Evolutionary conservation across 257 asterid species (phyloP), one percentile per base, ranked within the genome.

Genomic region (Scutellaria galericulata): DNA sequence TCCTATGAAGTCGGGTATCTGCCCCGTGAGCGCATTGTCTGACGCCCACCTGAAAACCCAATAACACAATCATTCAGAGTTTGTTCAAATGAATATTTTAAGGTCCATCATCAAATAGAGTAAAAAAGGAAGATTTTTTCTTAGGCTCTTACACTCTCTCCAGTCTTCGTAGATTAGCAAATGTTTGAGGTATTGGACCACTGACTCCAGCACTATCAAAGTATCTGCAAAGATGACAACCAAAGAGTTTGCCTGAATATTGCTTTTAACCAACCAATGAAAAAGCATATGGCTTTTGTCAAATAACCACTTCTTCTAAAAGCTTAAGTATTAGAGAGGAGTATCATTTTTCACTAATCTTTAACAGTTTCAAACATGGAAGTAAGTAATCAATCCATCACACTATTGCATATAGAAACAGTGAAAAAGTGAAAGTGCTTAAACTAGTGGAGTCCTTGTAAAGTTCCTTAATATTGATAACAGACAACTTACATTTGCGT

Each of bases 1-100:
- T 76, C 96, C 96, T 7, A 92, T 83, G 80, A 92, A 92, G 70
- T 77, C 85, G 0, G 98, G 98, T 83, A 89, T 84, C 75, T 9
- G 80, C 42, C 98, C 96, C 0, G 91, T 90, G 52, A 90, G 83
- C 9, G 27, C 84, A 78, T 77, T 88, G 73, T 90, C 93, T 3
- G 87, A 86, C 22, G 76, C 92, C 90, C 89, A 82, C 74, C 96
- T 89, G 85, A 67, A 75, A 75, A 10, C 40, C 62, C 27, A 76
- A 72, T 58, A 52, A 70, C 55, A 69, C 60, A 45, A 65, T 56
- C 57, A 72, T 4, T 44, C n/a, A 59, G 41, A 40, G 37, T 53
- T 50, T 9, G 41, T 68, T 41, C 57, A 64, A 42, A 63, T 51
- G 5, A 52, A 53, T 22, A 7, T 10, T 31, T 60, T 39, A 31